A percentile compares a stretch with the other conserved stretches of the same genome.
Evolutionary conservation across 208 protist genomes (phyloP).

Genomic region (Acanthamoeba lugdunensis): DNA sequence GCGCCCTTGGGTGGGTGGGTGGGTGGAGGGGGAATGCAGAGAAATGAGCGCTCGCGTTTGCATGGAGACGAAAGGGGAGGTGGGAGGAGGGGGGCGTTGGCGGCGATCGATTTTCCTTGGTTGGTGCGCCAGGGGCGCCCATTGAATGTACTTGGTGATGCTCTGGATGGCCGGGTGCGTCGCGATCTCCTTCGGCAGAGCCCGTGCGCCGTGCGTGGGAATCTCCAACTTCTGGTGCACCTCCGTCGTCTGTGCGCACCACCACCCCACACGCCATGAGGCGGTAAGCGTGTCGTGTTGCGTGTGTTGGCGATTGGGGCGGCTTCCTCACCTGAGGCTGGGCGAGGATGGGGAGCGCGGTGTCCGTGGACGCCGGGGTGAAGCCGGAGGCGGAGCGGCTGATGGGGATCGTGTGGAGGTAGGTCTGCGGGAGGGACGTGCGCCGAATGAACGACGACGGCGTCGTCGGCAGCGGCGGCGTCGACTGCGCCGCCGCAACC

Average conservation of each 20-base stretch:
- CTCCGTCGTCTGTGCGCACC: background rate
- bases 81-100: background rate
- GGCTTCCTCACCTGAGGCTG: background rate
- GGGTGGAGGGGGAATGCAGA: no score
- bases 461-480: conserved; percentile 37
- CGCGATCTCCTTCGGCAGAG: conserved; percentile 55
- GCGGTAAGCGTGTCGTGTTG: no score
- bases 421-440: conserved; percentile 57
- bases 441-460: conserved; percentile 55
- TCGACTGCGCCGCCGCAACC: background rate
- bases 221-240: conserved; percentile 45
- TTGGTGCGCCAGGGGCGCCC: background rate
- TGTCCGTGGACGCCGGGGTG: background rate
- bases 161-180: conserved; percentile 32
- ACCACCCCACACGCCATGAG: background rate
- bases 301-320: no score
- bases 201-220: conserved; percentile 22
- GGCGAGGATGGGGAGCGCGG: background rate
- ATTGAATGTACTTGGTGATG: conserved; percentile 6
- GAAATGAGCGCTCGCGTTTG: no score
- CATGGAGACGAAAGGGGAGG: no score
- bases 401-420: conserved; percentile 60
- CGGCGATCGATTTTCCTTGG: background rate
- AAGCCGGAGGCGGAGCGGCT: background rate
- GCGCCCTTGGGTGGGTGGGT: background rate